These are phyloP conservation scores for Colletotrichum sp. DNA, from an alignment of 2,329 filamentous ascomycete species.

Conservation along the genomic window DNA sequence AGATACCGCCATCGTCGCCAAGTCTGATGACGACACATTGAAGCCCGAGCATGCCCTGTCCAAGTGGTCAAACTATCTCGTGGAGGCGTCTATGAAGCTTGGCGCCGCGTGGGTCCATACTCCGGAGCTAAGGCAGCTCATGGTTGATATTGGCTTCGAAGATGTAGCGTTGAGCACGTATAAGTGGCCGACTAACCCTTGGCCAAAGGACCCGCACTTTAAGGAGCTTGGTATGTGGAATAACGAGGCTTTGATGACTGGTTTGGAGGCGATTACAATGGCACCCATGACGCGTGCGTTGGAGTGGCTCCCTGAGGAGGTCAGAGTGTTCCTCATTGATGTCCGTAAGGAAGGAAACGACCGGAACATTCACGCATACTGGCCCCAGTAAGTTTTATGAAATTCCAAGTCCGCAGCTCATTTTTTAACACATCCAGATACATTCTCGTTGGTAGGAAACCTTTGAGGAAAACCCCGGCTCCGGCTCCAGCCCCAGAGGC, in stretches of 20 bases:
- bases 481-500: too few species aligned
- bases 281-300: background rate
- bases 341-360: background rate
- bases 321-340: background rate
- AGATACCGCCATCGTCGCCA: background rate
- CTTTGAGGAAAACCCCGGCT: background rate
- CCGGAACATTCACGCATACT: background rate
- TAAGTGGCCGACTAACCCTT: background rate
- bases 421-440: background rate
- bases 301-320: background rate
- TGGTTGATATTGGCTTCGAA: background rate
- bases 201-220: background rate
- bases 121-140: background rate
- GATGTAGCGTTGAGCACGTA: accelerated
- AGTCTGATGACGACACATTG: background rate
- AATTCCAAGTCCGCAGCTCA: accelerated
- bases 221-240: background rate
- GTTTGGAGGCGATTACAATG: background rate
- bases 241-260: accelerated
- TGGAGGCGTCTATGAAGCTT: background rate
- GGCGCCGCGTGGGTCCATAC: background rate
- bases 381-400: background rate
- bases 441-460: background rate
- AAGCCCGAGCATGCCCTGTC: background rate
- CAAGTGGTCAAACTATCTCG: accelerated